Base-by-base conservation (phyloP, 208 protist species). In the Trypanosoma mega region DNA sequence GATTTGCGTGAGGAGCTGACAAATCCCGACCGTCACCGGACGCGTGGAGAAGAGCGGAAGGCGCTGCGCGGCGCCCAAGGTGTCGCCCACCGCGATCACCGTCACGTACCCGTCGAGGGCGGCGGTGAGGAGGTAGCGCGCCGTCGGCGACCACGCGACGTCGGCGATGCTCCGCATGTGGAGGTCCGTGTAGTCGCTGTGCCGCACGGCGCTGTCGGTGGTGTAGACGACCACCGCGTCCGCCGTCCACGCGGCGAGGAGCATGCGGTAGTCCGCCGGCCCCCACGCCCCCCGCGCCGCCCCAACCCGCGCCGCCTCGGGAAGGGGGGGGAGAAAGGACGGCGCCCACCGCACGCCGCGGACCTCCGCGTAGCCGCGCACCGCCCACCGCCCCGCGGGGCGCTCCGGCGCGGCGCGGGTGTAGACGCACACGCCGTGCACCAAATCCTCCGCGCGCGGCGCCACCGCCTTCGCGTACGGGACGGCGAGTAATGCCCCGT, bases 91-190 rank as follows among this genome's bases (percentile, higher is more conserved):
- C 0, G 72, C 47, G 31, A 95, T 82, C 11, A 93, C 85, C 34
- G 80, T 81, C 20, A 95, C 69, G 72, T 93, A 95, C 11, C 89
- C 89, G 44, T 95, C 89, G 9, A 95, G 73, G 0, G 85, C 83
- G 20, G 83, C 76, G 6, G 85, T 93, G 39, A 86, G 75, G 26
- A 95, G 71, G 56, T 78, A 82, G 0, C 44, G 62, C 18, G 79
- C 85, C 29, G 88, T 50, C 16, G 41, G 52, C 36, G 68, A 82
- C 86, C 89, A 95, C 37, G 81, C 72, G 5, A 95, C 79, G 30
- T 95, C 89, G n/a, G 81, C 82, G 72, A 95, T 95, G 63, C 80
- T 90, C 72, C 78, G 83, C 78, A 92, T 85, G 68, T 95, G 89
- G 31, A 95, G 64, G 54, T 95, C 89, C 9, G 85, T 91, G 63